Percentiles rank a stretch among this genome's conserved stretches.
phyloP scores from a whole-genome alignment of 345 rosid species.

The Euphorbia pulcherrima region DNA sequence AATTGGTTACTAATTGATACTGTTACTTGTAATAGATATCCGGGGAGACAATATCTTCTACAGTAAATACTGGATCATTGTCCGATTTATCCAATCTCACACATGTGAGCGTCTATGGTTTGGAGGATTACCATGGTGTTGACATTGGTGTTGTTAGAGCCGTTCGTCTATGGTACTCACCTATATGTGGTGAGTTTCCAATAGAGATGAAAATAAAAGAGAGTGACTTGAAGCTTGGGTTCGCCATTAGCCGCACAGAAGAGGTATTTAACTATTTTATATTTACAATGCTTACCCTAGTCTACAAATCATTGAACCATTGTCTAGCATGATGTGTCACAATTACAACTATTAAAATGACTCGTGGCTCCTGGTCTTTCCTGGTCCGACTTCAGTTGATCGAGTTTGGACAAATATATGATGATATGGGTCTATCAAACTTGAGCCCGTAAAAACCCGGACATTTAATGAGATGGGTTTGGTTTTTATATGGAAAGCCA shows the following conservation, averaged over 20 bases:
- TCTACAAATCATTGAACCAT: too few relatives aligned
- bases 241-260: conserved; percentile 96
- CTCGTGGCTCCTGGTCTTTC: too few relatives aligned
- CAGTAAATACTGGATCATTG: conserved; percentile 74
- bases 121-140: conserved; percentile 96
- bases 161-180: conserved; percentile 86
- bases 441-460: too few relatives aligned
- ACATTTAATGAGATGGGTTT: too few relatives aligned
- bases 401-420: too few relatives aligned
- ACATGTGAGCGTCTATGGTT: conserved; percentile 77
- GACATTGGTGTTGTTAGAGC: conserved; percentile 97
- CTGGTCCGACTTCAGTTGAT: too few relatives aligned
- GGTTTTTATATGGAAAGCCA: too few relatives aligned
- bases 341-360: too few relatives aligned
- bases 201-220: conserved; percentile 71
- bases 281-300: too few relatives aligned
- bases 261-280: conserved; percentile 52
- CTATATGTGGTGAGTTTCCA: conserved; percentile 60
- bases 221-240: conserved; percentile 78
- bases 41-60: conserved; percentile 88
- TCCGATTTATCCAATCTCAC: conserved; percentile 77
- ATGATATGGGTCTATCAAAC: too few relatives aligned
- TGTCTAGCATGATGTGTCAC: too few relatives aligned
- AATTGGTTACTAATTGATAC: neutral
- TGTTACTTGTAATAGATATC: conserved; percentile 51